Percentiles rank a stretch among this genome's conserved stretches.
phyloP scores from a whole-genome alignment of 2,329 filamentous ascomycete genomes.

The Gnomoniopsis smithogilvyi region DNA sequence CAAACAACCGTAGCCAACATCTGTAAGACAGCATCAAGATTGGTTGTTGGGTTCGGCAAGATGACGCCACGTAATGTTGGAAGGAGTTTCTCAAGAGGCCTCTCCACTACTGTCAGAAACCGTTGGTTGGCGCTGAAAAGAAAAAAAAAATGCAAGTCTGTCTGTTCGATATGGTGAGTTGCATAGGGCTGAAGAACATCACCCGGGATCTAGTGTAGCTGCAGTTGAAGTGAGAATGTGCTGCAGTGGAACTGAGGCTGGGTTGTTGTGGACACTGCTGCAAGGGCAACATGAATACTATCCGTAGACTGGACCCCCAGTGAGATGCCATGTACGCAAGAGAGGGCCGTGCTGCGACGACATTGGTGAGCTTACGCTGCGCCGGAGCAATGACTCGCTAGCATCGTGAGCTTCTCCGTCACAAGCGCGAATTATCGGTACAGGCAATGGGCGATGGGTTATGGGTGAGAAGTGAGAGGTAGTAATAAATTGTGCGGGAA shows the following conservation, averaged over 20 bases:
- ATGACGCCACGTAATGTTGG: too few relatives aligned
- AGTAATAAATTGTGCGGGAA: too few relatives aligned
- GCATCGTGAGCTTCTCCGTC: not conserved
- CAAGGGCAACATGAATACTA: not conserved
- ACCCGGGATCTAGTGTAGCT: not conserved
- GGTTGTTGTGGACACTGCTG: not conserved
- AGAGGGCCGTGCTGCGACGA: not conserved
- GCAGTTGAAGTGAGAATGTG: not conserved
- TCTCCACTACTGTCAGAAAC: not conserved
- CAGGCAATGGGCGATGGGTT: too few relatives aligned
- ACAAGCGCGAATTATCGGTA: not conserved
- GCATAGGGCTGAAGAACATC: not conserved
- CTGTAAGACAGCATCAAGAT: too few relatives aligned
- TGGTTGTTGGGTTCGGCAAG: too few relatives aligned
- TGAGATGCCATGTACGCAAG: too few relatives aligned
- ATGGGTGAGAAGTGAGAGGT: too few relatives aligned
- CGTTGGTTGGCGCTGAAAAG: not conserved
- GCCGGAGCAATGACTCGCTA: not conserved
- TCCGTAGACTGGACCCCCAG: too few relatives aligned
- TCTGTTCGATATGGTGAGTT: not conserved
- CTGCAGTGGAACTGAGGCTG: not conserved
- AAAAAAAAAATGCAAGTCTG: not conserved
- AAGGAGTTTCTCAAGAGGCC: too few relatives aligned
- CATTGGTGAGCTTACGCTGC: conserved; percentile 8
- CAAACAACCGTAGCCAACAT: not conserved